Evolutionary conservation across 495 filamentous ascomycete genomes (phyloP), one percentile per base, ranked within the genome.

Genomic region (Aspergillus cristatus): DNA sequence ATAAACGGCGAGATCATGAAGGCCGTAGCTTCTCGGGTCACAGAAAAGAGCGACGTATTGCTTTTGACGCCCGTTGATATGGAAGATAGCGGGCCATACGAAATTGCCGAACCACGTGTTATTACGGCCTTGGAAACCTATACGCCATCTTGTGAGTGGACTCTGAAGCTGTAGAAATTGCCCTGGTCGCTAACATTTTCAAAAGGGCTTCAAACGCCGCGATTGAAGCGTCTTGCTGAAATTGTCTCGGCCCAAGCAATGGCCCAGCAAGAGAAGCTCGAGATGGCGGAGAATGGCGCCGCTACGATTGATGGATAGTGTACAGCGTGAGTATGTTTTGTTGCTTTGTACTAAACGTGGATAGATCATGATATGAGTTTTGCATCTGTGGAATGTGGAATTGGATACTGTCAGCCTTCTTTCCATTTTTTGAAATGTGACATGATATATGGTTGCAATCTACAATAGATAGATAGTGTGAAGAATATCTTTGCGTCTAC

Each of bases 1-100:
- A 99, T 99, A 60, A 97, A 99, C 44, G 90, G 90, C 53, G 93
- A 99, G 52, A 99, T 99, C 54, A 97, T 99, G 93, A 97, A 97
- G 64, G 93, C 93, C 12, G 93, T 99, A 26, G 93, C 93, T 6
- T 94, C 86, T 18, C 76, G 89, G 33, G 93, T 99, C 29, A 97
- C 89, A 1, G 93, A 99, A 67, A 97, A 99, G 80, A 90, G 85
- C 52, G 90, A 97, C 49, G 88, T 96, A 13, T 76, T 99, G 28
- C 75, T 97, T 24, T 70, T 99, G 35, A 78, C 82, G 24, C 86
- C 93, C 24, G 86, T 99, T 35, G 93, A 99, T 57, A 95, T 97
- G 91, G 93, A 99, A 41, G 93, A 99, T 60, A 94, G 87, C 48
- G 93, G 93, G n/a, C 93, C 91, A 26, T 99, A 97, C 55, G 93